Base-by-base conservation (phyloP, 768 basidiomycete genomes). In the Serpula lacrymans region DNA sequence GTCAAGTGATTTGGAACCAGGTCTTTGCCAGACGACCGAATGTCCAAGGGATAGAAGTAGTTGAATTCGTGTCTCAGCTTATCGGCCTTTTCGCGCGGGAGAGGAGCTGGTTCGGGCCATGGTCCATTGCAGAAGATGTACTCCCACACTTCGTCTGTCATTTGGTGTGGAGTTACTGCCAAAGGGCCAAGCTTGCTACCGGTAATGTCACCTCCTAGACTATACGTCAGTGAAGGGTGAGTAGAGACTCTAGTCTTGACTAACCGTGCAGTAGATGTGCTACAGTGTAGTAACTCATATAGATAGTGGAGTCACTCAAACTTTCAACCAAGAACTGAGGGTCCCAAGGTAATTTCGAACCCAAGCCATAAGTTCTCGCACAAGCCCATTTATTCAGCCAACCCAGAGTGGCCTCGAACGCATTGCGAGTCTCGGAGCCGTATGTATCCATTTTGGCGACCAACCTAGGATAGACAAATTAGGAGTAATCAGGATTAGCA, bases 331-430 rank as follows among this genome's bases (percentile, higher is more conserved):
- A 73, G 77, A 94, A 97, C 38, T 89, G 82, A 13, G 85, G 86
- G 58, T 98, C 96, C 94, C 95, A 99, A 2, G 96, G 96, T 43
- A 99, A 69, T 54, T 87, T 86, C 2, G 94, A 92, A 14, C 96
- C 96, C 52, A 99, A 72, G 40, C 96, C 96, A 60, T 94, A 98
- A 5, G 89, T 91, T 27, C 96, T 78, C n/a, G 96, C 95, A 62
- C 96, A 99, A 2, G 96, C 96, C 96, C 96, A 99, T 63, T 99
- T 78, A 55, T 92, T 92, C 67, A 99, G 69, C 96, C 96, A 99
- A 36, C 79, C 85, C 57, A 99, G 70, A 6, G 88, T 90, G 48
- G 81, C 83, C 63, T 96, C 89, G 57, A 98, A 98, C 2, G 75
- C 78, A 65, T 99, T 82, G 22, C 94, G 79, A 1, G 95, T 97